phyloP scores from a whole-genome alignment of 805 yeast genomes.

The Blastobotrys attinorum region DNA sequence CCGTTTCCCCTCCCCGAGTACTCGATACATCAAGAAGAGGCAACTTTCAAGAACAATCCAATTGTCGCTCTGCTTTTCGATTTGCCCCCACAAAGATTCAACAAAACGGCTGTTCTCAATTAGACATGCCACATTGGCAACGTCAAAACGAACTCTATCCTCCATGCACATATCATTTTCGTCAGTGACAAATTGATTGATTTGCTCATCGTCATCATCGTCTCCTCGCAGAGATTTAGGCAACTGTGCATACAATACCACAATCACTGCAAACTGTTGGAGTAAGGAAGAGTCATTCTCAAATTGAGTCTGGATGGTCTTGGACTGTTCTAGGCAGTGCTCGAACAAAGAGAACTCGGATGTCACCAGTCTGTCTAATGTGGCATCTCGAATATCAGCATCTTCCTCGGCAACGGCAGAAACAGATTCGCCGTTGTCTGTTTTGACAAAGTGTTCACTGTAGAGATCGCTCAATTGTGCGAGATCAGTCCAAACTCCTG shows the following conservation, averaged over 20 bases:
- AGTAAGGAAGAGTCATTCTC: constrained; percentile 1
- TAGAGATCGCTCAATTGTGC: background rate
- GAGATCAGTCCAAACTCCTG: constrained; percentile 8
- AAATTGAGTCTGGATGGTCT: constrained; percentile 1
- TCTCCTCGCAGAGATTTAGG: constrained; percentile 34
- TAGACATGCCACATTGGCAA: constrained; percentile 44
- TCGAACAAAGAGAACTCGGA: constrained; percentile 4
- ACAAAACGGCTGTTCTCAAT: background rate
- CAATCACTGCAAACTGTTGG: constrained; percentile 2
- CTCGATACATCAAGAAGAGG: constrained; percentile 2
- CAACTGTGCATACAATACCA: constrained; percentile 4
- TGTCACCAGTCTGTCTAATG: background rate
- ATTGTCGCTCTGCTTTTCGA: background rate
- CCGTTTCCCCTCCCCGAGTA: constrained; percentile 4
- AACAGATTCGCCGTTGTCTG: background rate
- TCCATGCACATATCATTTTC: constrained; percentile 62
- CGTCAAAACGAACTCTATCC: constrained; percentile 50
- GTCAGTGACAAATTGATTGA: constrained; percentile 62
- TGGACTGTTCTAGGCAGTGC: constrained; percentile 4
- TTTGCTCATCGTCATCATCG: constrained; percentile 47
- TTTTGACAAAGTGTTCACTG: background rate
- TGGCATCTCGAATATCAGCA: constrained; percentile 1
- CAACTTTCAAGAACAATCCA: constrained; percentile 7
- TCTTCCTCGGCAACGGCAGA: constrained; percentile 4
- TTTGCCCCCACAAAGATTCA: constrained; percentile 34